These are phyloP conservation scores for Cladosporium sp. DNA, from an alignment of 2,329 filamentous ascomycete genomes.

Conservation along the genomic window DNA sequence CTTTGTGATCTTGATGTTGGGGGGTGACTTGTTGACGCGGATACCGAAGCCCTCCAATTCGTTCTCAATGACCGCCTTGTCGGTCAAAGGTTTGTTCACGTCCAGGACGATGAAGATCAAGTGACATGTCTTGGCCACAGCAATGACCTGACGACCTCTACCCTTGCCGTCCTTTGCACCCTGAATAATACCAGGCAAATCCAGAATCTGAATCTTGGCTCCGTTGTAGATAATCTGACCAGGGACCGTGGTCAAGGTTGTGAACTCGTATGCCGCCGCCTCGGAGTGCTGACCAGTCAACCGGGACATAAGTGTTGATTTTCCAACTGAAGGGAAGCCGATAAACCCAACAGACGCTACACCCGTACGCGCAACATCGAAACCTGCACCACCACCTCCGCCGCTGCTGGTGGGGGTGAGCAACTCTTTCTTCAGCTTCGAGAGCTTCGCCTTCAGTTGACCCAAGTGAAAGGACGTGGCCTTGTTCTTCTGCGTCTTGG, in stretches of 20 bases:
- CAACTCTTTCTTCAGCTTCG: slow-evolving; percentile 94
- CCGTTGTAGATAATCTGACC: slow-evolving; percentile 96
- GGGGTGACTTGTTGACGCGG: slow-evolving; percentile 92
- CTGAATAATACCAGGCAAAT: slow-evolving; percentile 97
- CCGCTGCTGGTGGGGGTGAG: slow-evolving; percentile 75
- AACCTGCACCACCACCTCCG: slow-evolving; percentile 82
- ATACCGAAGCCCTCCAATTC: slow-evolving; percentile 98
- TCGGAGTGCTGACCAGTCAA: slow-evolving; percentile 96
- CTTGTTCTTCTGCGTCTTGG: slow-evolving; percentile 74
- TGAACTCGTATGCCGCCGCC: slow-evolving; percentile 97
- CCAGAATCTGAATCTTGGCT: slow-evolving; percentile 95
- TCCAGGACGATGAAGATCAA: slow-evolving; percentile 98
- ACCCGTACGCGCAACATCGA: slow-evolving; percentile 96
- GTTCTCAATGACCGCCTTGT: slow-evolving; percentile 91
- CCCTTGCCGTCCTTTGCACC: slow-evolving; percentile 97
- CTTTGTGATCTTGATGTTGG: slow-evolving; percentile 99
- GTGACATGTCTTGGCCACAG: slow-evolving; percentile 97
- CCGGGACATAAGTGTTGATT: slow-evolving; percentile 93
- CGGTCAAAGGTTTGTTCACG: slow-evolving; percentile 95
- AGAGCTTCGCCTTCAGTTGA: slow-evolving; percentile 95
- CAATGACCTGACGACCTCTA: slow-evolving; percentile 96
- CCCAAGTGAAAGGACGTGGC: slow-evolving; percentile 41
- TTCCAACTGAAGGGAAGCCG: slow-evolving; percentile 95
- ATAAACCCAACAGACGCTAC: slow-evolving; percentile 97
- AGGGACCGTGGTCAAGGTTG: slow-evolving; percentile 92